Evolutionary conservation across 2,329 filamentous ascomycete species (phyloP).

Genomic region (Pestalotiopsis sp.): DNA sequence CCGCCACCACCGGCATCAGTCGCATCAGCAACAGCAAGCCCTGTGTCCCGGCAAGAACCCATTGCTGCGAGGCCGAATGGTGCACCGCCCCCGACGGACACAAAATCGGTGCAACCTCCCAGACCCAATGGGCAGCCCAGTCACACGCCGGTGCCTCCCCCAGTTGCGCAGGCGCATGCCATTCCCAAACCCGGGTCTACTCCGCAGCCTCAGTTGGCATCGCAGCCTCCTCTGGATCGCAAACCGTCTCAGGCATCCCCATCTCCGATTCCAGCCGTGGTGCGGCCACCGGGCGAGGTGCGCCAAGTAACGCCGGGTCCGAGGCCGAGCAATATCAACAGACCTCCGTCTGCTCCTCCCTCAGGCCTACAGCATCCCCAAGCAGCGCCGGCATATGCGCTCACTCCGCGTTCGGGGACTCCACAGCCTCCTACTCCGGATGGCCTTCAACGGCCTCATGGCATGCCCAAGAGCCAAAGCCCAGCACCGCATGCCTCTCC

Average conservation of each 20-base stretch:
- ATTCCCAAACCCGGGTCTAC: conserved; percentile 12
- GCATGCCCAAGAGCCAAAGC: conserved; percentile 29
- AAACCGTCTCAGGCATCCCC: conserved; percentile 23
- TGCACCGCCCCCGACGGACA: conserved; percentile 14
- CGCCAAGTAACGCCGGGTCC: conserved; percentile 24
- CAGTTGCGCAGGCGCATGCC: conserved; percentile 10
- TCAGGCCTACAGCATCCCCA: conserved; percentile 41
- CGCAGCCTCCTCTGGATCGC: conserved; percentile 24
- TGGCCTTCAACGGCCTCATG: conserved; percentile 34
- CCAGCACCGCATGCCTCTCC: conserved; percentile 22
- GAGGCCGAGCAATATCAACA: conserved; percentile 22
- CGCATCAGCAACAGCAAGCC: conserved; percentile 24
- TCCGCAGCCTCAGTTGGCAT: conserved; percentile 14
- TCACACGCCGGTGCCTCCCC: conserved; percentile 15
- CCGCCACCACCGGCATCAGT: neutral
- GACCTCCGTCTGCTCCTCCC: conserved; percentile 21
- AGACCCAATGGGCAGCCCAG: conserved; percentile 21
- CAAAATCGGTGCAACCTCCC: conserved; percentile 14
- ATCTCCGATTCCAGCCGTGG: conserved; percentile 21
- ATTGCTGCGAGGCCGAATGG: conserved; percentile 10
- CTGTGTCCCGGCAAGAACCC: conserved; percentile 15
- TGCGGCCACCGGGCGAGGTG: conserved; percentile 22
- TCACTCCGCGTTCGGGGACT: conserved; percentile 26
- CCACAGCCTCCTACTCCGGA: conserved; percentile 28
- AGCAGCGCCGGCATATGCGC: conserved; percentile 29